These are phyloP conservation scores for Pythium aquatile DNA, from an alignment of 352 stramenopile species.

Conservation along the genomic window DNA sequence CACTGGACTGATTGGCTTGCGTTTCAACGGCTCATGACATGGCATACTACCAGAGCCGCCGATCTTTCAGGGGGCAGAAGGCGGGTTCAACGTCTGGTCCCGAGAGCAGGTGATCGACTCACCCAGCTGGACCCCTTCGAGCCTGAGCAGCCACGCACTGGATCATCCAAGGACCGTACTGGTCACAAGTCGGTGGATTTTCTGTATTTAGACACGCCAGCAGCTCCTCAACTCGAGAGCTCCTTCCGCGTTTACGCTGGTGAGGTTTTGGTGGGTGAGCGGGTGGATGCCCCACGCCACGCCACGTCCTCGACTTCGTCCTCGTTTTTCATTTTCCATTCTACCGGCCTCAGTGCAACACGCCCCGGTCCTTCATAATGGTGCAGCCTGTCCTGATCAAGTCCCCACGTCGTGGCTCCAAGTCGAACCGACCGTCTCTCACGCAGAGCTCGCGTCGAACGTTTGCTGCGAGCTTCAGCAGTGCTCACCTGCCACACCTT, in stretches of 20 bases:
- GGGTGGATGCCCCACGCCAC: too few species aligned
- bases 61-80: background rate
- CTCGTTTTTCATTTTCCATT: background rate
- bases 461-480: constrained; percentile 7
- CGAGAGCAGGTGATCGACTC: background rate
- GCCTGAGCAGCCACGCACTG: background rate
- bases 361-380: background rate
- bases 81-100: background rate
- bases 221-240: background rate
- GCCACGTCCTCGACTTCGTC: background rate
- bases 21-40: background rate
- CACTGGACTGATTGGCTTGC: background rate
- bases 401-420: constrained; percentile 2
- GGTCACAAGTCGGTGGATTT: background rate
- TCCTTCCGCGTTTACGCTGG: background rate
- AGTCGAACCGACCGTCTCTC: background rate
- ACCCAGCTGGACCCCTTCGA: background rate
- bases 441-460: background rate
- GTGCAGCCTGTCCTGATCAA: background rate
- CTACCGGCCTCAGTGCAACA: background rate
- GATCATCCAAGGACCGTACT: background rate
- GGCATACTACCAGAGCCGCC: background rate
- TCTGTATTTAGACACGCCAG: constrained; percentile 1
- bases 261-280: background rate
- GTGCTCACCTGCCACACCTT: constrained; percentile 5